Evolutionary conservation across 2,329 filamentous ascomycete species (phyloP).

Genomic region (Ascosphaera apis): DNA sequence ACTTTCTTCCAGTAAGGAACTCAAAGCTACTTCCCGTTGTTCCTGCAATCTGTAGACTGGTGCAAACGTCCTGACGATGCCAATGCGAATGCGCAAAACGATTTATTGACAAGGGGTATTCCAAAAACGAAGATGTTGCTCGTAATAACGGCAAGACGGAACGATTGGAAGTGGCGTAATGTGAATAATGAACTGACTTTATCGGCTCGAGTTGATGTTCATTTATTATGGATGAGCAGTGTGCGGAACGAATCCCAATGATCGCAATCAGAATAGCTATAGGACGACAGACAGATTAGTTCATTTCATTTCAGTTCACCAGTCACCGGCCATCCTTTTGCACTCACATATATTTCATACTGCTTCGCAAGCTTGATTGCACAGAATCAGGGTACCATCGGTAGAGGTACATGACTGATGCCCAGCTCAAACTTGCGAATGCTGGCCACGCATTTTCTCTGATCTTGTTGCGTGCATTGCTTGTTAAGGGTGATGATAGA

Average conservation of each 20-base stretch:
- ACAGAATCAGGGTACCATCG: constrained; percentile 75
- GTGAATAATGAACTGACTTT: not conserved
- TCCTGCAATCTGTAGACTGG: too few relatives aligned
- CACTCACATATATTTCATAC: constrained; percentile 91
- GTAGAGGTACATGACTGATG: constrained; percentile 85
- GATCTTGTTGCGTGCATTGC: constrained; percentile 26
- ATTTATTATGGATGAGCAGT: constrained; percentile 66
- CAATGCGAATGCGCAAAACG: not conserved
- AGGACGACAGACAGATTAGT: constrained; percentile 3
- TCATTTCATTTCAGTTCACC: not conserved
- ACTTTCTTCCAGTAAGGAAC: too few relatives aligned
- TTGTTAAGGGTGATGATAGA: constrained; percentile 20
- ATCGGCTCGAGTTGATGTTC: constrained; percentile 4
- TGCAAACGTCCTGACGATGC: not conserved
- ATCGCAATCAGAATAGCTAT: constrained; percentile 54
- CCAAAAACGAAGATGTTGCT: too few relatives aligned
- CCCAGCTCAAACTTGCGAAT: constrained; percentile 83
- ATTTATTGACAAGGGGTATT: too few relatives aligned
- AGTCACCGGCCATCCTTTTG: not conserved
- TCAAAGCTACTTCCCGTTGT: too few relatives aligned
- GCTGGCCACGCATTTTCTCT: constrained; percentile 66
- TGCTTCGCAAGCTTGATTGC: constrained; percentile 73
- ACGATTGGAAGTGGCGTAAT: too few relatives aligned
- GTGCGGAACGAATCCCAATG: constrained; percentile 72
- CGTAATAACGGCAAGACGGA: too few relatives aligned